Percentiles rank a stretch among this genome's conserved stretches.
phyloP scores from a whole-genome alignment of 768 basidiomycete species.

The Mycena latifolia region DNA sequence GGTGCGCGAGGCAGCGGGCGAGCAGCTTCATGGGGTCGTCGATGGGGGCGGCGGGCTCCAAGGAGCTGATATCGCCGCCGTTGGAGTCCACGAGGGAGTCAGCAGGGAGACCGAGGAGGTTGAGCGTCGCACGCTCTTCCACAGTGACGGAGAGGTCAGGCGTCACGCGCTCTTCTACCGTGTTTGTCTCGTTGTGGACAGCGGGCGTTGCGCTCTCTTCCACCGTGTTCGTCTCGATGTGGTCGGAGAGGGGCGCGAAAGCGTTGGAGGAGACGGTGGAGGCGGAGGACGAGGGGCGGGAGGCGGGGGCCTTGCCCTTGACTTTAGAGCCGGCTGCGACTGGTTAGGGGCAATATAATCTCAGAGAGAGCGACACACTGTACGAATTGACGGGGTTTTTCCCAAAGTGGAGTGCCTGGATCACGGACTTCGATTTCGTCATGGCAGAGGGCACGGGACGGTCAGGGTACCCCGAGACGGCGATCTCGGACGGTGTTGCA shows the following conservation, averaged over 20 bases:
- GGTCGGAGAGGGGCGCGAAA: not conserved
- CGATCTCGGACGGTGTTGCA: not conserved
- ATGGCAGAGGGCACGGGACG: not conserved
- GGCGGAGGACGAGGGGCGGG: not conserved
- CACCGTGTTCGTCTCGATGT: not conserved
- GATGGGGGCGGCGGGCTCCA: not conserved
- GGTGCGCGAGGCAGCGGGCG: not conserved
- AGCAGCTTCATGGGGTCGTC: not conserved
- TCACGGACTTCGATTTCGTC: not conserved
- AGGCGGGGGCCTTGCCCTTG: not conserved
- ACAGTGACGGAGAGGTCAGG: not conserved
- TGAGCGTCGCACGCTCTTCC: not conserved
- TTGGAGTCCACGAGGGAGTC: not conserved
- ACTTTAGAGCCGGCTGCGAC: not conserved
- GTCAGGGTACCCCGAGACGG: not conserved
- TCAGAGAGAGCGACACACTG: not conserved
- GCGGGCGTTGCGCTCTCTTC: not conserved
- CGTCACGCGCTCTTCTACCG: too few relatives aligned
- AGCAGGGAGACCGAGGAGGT: not conserved
- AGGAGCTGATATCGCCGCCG: conserved; percentile 1
- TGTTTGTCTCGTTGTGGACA: too few relatives aligned
- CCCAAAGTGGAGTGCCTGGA: not conserved
- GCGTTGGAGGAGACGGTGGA: not conserved
- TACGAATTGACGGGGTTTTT: not conserved
- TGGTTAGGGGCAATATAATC: not conserved